Conservation (phyloP, 2,329 filamentous ascomycete genomes). For the Calonectria naviculata region DNA sequence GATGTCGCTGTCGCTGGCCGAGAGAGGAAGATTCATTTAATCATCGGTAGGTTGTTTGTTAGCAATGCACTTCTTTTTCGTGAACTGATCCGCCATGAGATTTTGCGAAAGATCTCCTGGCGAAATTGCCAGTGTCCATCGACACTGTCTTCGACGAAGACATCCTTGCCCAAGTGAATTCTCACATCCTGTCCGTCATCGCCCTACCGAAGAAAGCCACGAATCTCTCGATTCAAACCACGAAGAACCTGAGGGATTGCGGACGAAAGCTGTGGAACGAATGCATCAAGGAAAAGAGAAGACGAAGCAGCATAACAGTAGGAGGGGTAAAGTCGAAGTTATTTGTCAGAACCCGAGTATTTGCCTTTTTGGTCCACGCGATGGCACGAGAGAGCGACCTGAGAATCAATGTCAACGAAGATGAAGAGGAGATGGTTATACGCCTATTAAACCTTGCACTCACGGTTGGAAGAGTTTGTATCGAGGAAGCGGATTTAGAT, state of each 20-base stretch:
- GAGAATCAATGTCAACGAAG: constrained; percentile 35
- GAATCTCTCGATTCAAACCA: constrained; percentile 5
- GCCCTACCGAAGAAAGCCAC: constrained; percentile 13
- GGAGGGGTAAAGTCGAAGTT: constrained; percentile 36
- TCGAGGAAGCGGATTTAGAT: constrained; percentile 65
- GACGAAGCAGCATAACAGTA: neutral
- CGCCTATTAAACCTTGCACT: constrained; percentile 76
- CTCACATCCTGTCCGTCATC: constrained; percentile 39
- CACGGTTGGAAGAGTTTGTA: constrained; percentile 66
- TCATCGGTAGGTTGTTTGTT: constrained; percentile 32
- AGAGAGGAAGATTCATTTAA: constrained; percentile 35
- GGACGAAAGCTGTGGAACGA: constrained; percentile 76
- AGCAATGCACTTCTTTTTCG: neutral
- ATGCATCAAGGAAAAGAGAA: constrained; percentile 61
- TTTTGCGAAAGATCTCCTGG: constrained; percentile 41
- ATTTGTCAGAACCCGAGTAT: constrained; percentile 55
- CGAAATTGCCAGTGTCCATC: constrained; percentile 29
- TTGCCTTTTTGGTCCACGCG: constrained; percentile 77
- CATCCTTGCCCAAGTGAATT: constrained; percentile 44
- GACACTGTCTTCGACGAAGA: constrained; percentile 55
- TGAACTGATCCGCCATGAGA: constrained; percentile 29
- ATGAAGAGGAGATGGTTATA: constrained; percentile 51
- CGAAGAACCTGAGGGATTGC: constrained; percentile 61
- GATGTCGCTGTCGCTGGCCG: constrained; percentile 14
- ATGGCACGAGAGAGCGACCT: constrained; percentile 55